Percentiles rank a stretch among this genome's conserved stretches.
Evolutionary conservation across 208 protist genomes (phyloP).

Genomic region (Phytomonas francai): DNA sequence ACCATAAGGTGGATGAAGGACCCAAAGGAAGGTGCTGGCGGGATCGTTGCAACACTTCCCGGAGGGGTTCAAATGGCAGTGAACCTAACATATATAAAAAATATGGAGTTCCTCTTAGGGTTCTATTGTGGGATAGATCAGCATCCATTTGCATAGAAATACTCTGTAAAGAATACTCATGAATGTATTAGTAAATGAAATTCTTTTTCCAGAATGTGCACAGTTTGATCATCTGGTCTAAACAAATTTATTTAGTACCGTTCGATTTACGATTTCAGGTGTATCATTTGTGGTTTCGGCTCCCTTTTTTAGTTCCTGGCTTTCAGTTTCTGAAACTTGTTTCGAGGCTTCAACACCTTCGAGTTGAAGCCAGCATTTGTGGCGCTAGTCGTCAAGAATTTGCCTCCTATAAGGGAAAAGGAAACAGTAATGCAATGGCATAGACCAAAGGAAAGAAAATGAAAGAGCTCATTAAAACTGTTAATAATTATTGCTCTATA

Average conservation of each 20-base stretch:
- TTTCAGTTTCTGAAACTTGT: not conserved
- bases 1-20: not conserved
- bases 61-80: not conserved
- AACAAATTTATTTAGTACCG: not conserved
- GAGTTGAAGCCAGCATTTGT: not conserved
- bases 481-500: not conserved
- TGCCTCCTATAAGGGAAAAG: conserved; percentile 1
- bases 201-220: not conserved
- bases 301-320: not conserved
- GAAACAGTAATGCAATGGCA: conserved; percentile 5
- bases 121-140: not conserved
- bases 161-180: not conserved
- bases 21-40: not conserved
- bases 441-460: conserved; percentile 20
- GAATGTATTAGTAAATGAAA: not conserved
- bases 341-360: not conserved
- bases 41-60: not conserved
- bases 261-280: not conserved
- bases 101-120: not conserved
- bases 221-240: not conserved
- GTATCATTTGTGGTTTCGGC: not conserved
- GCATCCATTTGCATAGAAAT: not conserved
- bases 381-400: not conserved
- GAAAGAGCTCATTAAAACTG: conserved; percentile 14
- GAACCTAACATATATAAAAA: not conserved